These are phyloP conservation scores for Rhynchospora tenuis DNA, from an alignment of 176 grass and related monocot species.

Conservation along the genomic window DNA sequence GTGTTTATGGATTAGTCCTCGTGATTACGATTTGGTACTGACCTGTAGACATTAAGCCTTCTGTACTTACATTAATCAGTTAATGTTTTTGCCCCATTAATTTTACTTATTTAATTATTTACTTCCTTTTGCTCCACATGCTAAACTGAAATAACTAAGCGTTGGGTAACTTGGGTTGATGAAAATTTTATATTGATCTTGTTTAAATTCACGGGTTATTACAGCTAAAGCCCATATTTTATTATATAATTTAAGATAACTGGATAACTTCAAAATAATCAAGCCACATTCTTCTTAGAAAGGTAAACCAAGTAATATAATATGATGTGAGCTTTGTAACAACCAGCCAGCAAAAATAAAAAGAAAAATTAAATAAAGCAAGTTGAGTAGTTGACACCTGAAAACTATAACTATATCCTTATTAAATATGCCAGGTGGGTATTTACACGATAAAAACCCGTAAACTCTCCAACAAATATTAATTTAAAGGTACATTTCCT, in stretches of 20 bases:
- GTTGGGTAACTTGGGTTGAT: too few relatives aligned
- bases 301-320: not conserved
- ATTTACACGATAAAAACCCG: not conserved
- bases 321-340: not conserved
- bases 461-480: not conserved
- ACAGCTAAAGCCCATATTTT: not conserved
- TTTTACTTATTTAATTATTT: too few relatives aligned
- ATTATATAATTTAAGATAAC: not conserved
- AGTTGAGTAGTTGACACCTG: not conserved
- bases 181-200: not conserved
- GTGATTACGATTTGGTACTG: too few relatives aligned
- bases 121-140: too few relatives aligned
- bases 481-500: slow-evolving; percentile 4
- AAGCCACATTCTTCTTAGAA: not conserved
- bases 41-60: too few relatives aligned
- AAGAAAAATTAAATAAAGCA: not conserved
- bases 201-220: not conserved
- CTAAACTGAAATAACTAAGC: too few relatives aligned
- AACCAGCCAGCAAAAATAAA: not conserved
- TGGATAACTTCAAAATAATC: not conserved
- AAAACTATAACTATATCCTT: not conserved
- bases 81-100: too few relatives aligned
- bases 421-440: not conserved
- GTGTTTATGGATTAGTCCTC: too few relatives aligned
- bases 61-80: too few relatives aligned